These are phyloP conservation scores for Sporisorium graminicola DNA, from an alignment of 1,284 basidiomycete genomes.

Conservation along the genomic window DNA sequence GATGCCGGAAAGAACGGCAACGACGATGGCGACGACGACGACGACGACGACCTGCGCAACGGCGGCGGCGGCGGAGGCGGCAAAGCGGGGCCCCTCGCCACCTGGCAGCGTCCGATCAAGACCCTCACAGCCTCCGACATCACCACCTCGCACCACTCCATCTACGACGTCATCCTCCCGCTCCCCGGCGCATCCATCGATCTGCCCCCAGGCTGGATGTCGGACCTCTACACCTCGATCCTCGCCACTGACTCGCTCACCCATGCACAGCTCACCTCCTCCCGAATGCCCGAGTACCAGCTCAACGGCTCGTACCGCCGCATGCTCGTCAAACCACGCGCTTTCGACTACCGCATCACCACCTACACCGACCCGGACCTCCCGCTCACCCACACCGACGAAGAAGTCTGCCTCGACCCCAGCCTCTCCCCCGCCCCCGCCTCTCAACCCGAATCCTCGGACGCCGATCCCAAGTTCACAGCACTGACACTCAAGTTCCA, in stretches of 20 bases:
- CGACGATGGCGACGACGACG: conserved; percentile 28
- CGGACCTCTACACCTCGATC: conserved; percentile 84
- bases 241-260: conserved; percentile 87
- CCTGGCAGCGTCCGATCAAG: conserved; percentile 76
- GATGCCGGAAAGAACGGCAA: conserved; percentile 12
- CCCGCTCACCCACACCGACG: conserved; percentile 90
- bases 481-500: conserved; percentile 62
- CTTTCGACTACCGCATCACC: conserved; percentile 83
- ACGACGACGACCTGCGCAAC: conserved; percentile 33
- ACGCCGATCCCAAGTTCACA: conserved; percentile 30
- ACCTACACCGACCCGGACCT: conserved; percentile 93
- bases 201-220: conserved; percentile 84
- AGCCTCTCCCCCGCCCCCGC: not conserved
- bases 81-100: conserved; percentile 25
- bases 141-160: conserved; percentile 76
- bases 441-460: not conserved
- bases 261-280: conserved; percentile 79
- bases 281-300: conserved; percentile 81
- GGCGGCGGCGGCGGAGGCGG: conserved; percentile 18
- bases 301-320: conserved; percentile 92
- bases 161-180: conserved; percentile 95
- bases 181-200: conserved; percentile 91
- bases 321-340: conserved; percentile 85
- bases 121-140: conserved; percentile 81
- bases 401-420: conserved; percentile 78